A percentile compares a stretch with the other conserved stretches of the same genome.
phyloP scores from a whole-genome alignment of 75 land plant species.

The Sequoia sempervirens region DNA sequence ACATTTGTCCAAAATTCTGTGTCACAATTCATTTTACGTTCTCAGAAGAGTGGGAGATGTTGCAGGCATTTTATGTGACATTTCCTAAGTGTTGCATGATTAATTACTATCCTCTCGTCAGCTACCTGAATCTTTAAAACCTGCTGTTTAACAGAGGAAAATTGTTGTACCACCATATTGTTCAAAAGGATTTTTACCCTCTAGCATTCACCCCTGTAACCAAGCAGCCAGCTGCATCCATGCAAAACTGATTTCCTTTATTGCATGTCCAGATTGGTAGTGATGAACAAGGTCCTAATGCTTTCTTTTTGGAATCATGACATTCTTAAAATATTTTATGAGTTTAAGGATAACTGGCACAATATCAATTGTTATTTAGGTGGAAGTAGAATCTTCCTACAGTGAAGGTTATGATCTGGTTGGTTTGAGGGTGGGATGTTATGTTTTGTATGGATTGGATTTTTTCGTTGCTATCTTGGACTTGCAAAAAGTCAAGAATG shows the following conservation, averaged over 20 bases:
- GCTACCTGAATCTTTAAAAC: not conserved
- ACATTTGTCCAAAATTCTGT: not conserved
- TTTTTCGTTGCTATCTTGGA: not conserved
- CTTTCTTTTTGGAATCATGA: not conserved
- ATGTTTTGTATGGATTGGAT: not conserved
- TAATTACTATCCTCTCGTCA: not conserved
- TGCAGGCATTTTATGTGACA: not conserved
- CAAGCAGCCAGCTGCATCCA: not conserved
- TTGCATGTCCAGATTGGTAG: not conserved
- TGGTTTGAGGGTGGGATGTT: not conserved
- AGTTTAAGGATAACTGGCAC: not conserved
- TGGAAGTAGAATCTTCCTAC: not conserved
- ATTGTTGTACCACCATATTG: not conserved
- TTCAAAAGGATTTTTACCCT: not conserved
- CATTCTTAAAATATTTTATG: not conserved
- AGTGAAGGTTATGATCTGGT: not conserved
- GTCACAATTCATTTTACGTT: not conserved
- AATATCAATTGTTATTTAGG: not conserved
- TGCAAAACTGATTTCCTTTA: not conserved
- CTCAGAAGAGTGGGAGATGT: not conserved
- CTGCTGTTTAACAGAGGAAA: not conserved
- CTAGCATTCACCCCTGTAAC: not conserved
- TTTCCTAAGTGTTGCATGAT: not conserved
- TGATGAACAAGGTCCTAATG: not conserved
- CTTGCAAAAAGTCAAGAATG: not conserved